Evolutionary conservation across 352 stramenopile species (phyloP).

Genomic region (Pythium scleroteichum): DNA sequence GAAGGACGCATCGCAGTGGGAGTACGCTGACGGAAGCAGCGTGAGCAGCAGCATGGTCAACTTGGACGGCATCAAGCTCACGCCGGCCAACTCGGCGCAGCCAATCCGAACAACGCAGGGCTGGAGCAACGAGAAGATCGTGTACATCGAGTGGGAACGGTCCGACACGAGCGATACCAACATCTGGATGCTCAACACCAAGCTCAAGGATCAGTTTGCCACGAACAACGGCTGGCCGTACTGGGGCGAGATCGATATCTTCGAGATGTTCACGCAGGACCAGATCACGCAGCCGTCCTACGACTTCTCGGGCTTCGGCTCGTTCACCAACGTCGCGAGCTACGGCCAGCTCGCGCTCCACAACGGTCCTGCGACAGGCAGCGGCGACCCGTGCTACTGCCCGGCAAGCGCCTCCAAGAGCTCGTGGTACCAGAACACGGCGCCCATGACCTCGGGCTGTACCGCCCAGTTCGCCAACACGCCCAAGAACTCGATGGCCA

Average conservation of each 20-base stretch:
- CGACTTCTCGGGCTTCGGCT: conserved; percentile 51
- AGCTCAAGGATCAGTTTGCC: conserved; percentile 63
- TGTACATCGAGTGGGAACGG: conserved; percentile 72
- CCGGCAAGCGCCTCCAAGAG: conserved; percentile 46
- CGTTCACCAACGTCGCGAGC: conserved; percentile 38
- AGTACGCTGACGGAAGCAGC: conserved; percentile 46
- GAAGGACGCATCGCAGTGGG: conserved; percentile 59
- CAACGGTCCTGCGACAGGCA: conserved; percentile 48
- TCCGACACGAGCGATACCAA: conserved; percentile 70
- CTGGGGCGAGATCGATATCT: conserved; percentile 78
- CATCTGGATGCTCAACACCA: conserved; percentile 86
- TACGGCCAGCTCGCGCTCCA: conserved; percentile 79
- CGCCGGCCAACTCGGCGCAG: conserved; percentile 44
- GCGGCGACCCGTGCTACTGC: conserved; percentile 60
- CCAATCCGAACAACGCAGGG: conserved; percentile 63
- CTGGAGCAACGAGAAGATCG: conserved; percentile 72
- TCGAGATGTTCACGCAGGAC: conserved; percentile 85
- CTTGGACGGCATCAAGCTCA: conserved; percentile 56
- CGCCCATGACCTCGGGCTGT: conserved; percentile 65
- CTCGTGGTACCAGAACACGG: conserved; percentile 55
- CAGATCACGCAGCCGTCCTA: conserved; percentile 35
- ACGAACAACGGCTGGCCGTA: conserved; percentile 65
- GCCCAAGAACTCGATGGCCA: conserved; percentile 61
- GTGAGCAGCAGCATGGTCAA: conserved; percentile 47
- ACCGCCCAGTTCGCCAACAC: conserved; percentile 69